phyloP scores from a whole-genome alignment of 139 green algal genomes.

The Coelastrella sp. region DNA sequence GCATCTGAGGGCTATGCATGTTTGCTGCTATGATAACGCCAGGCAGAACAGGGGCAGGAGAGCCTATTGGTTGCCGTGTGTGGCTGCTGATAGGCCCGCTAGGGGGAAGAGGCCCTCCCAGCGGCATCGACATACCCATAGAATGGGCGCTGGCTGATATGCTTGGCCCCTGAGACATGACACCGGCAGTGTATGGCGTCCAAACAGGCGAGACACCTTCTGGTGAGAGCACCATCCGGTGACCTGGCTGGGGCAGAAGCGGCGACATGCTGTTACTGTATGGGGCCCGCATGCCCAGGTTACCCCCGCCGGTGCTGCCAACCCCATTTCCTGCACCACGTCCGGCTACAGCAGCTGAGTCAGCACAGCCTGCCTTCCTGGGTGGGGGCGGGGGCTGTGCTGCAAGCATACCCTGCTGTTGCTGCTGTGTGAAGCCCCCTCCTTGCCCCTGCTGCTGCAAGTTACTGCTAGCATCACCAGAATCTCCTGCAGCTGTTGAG shows the following conservation, averaged over 20 bases:
- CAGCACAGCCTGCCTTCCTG: not conserved
- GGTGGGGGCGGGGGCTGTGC: constrained; percentile 19
- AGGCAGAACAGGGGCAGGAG: not conserved
- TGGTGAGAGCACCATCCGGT: not conserved
- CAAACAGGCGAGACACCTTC: not conserved
- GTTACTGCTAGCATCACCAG: not conserved
- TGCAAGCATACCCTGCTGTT: not conserved
- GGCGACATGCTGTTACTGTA: not conserved
- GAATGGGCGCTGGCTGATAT: not conserved
- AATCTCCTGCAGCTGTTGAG: not conserved
- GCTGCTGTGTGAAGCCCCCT: constrained; percentile 1
- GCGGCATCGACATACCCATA: not conserved
- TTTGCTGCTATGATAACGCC: not conserved
- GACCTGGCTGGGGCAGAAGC: not conserved
- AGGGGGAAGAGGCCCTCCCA: not conserved
- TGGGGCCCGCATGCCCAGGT: not conserved
- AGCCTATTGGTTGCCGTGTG: not conserved
- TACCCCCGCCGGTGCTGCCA: not conserved
- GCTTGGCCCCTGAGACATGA: not conserved
- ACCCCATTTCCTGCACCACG: not conserved
- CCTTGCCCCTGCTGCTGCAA: constrained; percentile 1
- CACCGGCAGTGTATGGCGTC: not conserved
- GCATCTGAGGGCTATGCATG: constrained; percentile 13
- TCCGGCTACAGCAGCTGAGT: not conserved
- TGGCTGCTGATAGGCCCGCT: not conserved